Percentiles rank a stretch among this genome's conserved stretches.
Conservation (phyloP, 139 green algal genomes). For the Coelastrella sp. region DNA sequence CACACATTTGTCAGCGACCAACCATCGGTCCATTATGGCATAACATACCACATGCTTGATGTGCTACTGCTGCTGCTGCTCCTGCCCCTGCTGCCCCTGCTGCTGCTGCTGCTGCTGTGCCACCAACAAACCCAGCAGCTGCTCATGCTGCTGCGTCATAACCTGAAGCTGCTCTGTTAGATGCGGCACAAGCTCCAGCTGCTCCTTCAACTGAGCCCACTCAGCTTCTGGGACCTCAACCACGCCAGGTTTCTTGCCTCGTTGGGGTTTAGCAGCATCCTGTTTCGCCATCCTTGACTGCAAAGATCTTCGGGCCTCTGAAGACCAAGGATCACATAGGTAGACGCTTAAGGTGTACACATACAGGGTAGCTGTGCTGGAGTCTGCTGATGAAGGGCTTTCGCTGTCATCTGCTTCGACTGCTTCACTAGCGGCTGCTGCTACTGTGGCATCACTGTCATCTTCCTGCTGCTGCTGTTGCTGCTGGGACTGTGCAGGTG, state of each 20-base stretch:
- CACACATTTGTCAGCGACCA: background rate
- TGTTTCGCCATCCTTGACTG: no score
- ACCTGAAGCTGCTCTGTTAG: constrained; percentile 43
- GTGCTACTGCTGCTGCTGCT: background rate
- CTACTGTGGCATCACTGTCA: background rate
- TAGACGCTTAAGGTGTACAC: background rate
- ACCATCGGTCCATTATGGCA: no score
- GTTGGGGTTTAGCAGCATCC: background rate
- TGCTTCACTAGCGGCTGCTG: background rate
- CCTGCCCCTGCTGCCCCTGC: background rate
- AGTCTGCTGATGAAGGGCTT: background rate
- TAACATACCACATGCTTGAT: no score
- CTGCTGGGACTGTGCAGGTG: background rate
- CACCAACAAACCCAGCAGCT: constrained; percentile 37
- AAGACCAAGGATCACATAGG: background rate
- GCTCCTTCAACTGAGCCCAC: constrained; percentile 21
- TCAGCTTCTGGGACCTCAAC: constrained; percentile 27
- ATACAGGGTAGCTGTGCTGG: background rate
- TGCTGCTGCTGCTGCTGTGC: constrained; percentile 2
- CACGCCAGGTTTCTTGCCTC: background rate
- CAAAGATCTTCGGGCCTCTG: no score
- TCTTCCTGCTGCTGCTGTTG: background rate
- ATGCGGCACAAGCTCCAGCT: constrained; percentile 37
- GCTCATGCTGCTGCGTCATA: constrained; percentile 40
- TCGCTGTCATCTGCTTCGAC: background rate